Conservation (phyloP, 163 green algal genomes). For the Chlorella variabilis region DNA sequence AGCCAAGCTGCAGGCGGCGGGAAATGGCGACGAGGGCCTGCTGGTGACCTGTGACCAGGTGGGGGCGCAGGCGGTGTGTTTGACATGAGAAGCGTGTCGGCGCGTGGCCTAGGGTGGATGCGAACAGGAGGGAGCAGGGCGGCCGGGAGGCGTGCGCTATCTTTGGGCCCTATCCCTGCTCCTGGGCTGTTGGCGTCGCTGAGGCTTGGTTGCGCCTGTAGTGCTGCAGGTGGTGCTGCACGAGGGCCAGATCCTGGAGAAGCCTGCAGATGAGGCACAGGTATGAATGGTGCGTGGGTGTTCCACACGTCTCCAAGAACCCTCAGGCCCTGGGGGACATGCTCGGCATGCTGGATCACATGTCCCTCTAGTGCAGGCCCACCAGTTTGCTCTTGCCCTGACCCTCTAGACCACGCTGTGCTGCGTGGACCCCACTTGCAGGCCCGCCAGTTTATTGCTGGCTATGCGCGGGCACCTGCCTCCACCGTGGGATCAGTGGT, state of each 20-base stretch:
- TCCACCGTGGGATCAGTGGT: conserved; percentile 77
- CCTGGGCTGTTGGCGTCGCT: not conserved
- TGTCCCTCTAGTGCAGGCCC: not conserved
- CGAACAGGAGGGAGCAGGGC: not conserved
- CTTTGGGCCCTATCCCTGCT: not conserved
- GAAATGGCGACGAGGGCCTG: conserved; percentile 23
- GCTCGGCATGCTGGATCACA: too few species aligned
- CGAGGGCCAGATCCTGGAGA: conserved; percentile 78
- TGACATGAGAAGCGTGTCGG: not conserved
- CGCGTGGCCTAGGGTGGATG: not conserved
- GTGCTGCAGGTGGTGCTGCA: conserved; percentile 83
- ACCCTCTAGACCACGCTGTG: too few species aligned
- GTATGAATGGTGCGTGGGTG: too few species aligned
- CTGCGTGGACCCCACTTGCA: too few species aligned
- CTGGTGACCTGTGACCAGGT: conserved; percentile 92
- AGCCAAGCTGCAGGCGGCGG: not conserved
- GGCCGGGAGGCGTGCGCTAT: too few species aligned
- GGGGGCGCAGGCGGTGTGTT: conserved; percentile 21
- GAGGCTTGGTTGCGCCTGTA: not conserved
- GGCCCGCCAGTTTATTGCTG: conserved; percentile 58
- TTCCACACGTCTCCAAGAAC: too few species aligned
- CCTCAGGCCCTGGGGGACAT: too few species aligned
- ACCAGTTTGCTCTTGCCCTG: not conserved
- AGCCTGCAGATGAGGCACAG: conserved; percentile 76
- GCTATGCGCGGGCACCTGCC: conserved; percentile 65